Base-by-base conservation (phyloP, 345 rosid species). In the Chamaenerion angustifolium region DNA sequence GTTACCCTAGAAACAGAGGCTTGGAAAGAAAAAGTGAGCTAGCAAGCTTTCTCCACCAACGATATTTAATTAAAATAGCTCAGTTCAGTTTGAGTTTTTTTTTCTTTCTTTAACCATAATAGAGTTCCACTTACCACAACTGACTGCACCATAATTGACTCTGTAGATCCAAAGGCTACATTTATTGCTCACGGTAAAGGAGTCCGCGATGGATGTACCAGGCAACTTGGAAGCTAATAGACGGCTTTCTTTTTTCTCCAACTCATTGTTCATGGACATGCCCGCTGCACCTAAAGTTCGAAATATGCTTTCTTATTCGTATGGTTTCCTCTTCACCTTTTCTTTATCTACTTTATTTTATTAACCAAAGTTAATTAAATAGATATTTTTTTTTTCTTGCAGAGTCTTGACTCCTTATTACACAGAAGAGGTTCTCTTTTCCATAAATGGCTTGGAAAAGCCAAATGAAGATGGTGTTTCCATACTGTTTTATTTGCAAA, bases 141-240 rank as follows among this genome's bases (percentile, higher is more conserved):
- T 35, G 4, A 21, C 10, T n/a, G 15, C 19, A 50, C 40, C 37
- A 10, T 31, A 31, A 31, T 31, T 7, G 37, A 31, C 12, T 25
- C 16, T 62, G 43, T 46, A 63, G 67, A 56, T 63, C 10, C 52
- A 57, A 27, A 49, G 67, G 42, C 57, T 63, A 21, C 43, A 63
- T 56, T 77, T 85, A 40, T 73, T 93, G 75, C 90, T 93, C 49
- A 88, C 92, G 53, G 83, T 95, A 10, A 93, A 93, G 80, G 99
- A 93, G 68, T 93, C 99, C 42, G 97, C 97, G 16, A 93, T 93
- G 99, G 99, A 93, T 73, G 99, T 93, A 14, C 99, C 99, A 46
- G 77, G 97, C 54, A 93, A 93, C 74, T 65, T 93, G 51, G 99
- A 93, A 73, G 99, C 99, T 40, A 70, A 92, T 73, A 82, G 99